Percentiles rank a stretch among this genome's conserved stretches.
These are phyloP conservation scores for Trichocomaceae sp. DNA, from an alignment of 2,329 filamentous ascomycete genomes.

Conservation along the genomic window DNA sequence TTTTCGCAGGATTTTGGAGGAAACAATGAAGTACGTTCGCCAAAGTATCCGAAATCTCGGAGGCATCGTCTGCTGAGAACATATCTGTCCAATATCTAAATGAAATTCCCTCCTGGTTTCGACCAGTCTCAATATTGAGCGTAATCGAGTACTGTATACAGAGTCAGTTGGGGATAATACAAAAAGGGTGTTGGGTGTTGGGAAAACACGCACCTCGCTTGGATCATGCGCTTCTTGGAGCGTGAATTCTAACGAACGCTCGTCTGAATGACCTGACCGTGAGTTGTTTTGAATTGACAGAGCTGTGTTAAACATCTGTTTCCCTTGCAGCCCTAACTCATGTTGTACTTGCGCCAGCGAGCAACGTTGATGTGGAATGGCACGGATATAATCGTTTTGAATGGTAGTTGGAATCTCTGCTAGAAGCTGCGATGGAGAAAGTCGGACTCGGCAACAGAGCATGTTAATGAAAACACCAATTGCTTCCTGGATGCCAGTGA, in stretches of 20 bases:
- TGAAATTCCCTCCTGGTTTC: slow-evolving; percentile 30
- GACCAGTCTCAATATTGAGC: slow-evolving; percentile 34
- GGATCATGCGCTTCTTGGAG: slow-evolving; percentile 31
- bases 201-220: slow-evolving; percentile 28
- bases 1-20: slow-evolving; percentile 23
- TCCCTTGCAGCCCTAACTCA: slow-evolving; percentile 30
- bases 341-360: slow-evolving; percentile 46
- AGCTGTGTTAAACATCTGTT: slow-evolving; percentile 37
- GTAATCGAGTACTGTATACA: slow-evolving; percentile 29
- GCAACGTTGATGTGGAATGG: slow-evolving; percentile 45
- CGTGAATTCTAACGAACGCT: slow-evolving; percentile 26
- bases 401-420: slow-evolving; percentile 37
- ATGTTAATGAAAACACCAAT: slow-evolving; percentile 51
- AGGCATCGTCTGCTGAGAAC: slow-evolving; percentile 30
- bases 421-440: slow-evolving; percentile 29
- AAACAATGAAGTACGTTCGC: slow-evolving; percentile 29
- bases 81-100: slow-evolving; percentile 36
- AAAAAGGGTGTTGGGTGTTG: neutral
- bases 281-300: slow-evolving; percentile 37
- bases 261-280: slow-evolving; percentile 18
- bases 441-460: slow-evolving; percentile 46
- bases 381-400: slow-evolving; percentile 42
- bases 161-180: neutral
- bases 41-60: slow-evolving; percentile 25
- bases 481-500: slow-evolving; percentile 41